Percentiles rank a stretch among this genome's conserved stretches.
These are phyloP conservation scores for Castanopsis chinensis DNA, from an alignment of 306 rosid species.

Conservation along the genomic window DNA sequence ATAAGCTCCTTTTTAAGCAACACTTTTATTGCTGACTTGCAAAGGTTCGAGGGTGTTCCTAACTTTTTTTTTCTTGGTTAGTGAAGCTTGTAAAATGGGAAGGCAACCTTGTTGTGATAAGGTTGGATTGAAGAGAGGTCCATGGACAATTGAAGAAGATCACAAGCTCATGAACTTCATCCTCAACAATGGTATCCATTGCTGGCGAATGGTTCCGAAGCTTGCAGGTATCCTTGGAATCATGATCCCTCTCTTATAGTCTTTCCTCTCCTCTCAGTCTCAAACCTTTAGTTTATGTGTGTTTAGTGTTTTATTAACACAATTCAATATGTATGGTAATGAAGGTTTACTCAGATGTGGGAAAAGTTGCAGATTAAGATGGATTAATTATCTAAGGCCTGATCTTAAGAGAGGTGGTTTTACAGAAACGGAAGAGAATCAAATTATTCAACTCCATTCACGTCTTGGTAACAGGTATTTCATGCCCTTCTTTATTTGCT, in stretches of 20 bases:
- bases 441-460: slow-evolving; percentile 84
- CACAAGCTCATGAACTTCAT: slow-evolving; percentile 82
- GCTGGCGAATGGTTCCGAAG: slow-evolving; percentile 97
- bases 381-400: slow-evolving; percentile 95
- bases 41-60: slow-evolving; percentile 15
- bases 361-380: slow-evolving; percentile 93
- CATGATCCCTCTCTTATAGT: not conserved
- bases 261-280: not conserved
- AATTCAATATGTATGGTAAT: slow-evolving; percentile 16
- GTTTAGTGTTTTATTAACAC: slow-evolving; percentile 6
- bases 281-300: slow-evolving; percentile 1
- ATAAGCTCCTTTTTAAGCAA: slow-evolving; percentile 53
- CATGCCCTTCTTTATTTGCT: not conserved
- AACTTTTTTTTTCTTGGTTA: not conserved
- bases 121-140: slow-evolving; percentile 91
- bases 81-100: slow-evolving; percentile 51
- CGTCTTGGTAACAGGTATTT: slow-evolving; percentile 86
- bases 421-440: slow-evolving; percentile 84
- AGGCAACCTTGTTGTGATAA: slow-evolving; percentile 95
- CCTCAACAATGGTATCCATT: slow-evolving; percentile 88
- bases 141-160: slow-evolving; percentile 98
- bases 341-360: slow-evolving; percentile 92
- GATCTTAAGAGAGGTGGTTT: slow-evolving; percentile 95
- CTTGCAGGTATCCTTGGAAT: slow-evolving; percentile 67
- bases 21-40: slow-evolving; percentile 32